Evolutionary conservation across 140 eudicot species (phyloP), one percentile per base, ranked within the genome.

Genomic region (Senecio squalidus): DNA sequence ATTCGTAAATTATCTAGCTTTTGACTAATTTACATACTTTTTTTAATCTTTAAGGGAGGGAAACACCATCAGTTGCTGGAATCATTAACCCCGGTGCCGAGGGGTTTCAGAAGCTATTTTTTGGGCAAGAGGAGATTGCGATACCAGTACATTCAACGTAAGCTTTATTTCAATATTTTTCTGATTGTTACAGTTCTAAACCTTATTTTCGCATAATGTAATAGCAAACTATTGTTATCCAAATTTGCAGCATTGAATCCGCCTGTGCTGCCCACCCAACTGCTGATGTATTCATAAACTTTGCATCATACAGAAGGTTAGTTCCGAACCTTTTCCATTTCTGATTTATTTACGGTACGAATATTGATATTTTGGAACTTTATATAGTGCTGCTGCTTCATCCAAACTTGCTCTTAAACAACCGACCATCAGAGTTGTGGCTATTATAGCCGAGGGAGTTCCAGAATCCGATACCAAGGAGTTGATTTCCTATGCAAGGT

Each of bases 201-300:
- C 4, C 22, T 46, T 47, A 55, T 31, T 9, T 43, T 50, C 20
- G 9, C 22, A 11, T 21, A 55, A 23, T 50, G n/a, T n/a, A n/a
- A n/a, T n/a, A 49, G 27, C 48, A 14, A 51, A 64, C 8, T 10
- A 49, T 22, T n/a, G 38, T 4, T 31, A 10, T 31, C n/a, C 60
- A 52, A 22, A 54, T 3, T 73, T 62, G 64, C 95, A 93, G 99
- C 71, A 70, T 93, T 59, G 99, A 93, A 82, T 85, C 90, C 3
- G 96, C 99, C 34, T 88, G 89, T 80, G 94, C 99, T 58, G 99
- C 99, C 2, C 96, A 93, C 64, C 96, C 99, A 24, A 93, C 99
- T 15, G 96, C 96, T 49, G 96, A 93, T 80, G 96, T 93, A 45
- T 93, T 93, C 72, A 93, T 93, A 20, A 93, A 93, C 76, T 92